A percentile compares a stretch with the other conserved stretches of the same genome.
Conservation (phyloP, 495 filamentous ascomycete species). For the Tuber aestivum region DNA sequence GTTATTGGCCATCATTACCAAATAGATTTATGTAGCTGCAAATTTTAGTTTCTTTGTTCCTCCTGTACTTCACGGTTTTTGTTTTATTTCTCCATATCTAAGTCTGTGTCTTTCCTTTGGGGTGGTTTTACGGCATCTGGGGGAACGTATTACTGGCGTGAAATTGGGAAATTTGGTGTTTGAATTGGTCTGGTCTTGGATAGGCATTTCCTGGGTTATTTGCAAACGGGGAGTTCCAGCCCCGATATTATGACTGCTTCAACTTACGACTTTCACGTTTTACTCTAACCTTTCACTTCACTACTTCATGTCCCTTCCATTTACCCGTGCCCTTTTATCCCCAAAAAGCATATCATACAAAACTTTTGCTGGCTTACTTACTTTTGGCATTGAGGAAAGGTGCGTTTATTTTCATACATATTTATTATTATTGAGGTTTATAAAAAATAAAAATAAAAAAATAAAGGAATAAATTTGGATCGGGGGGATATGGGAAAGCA, state of each 20-base stretch:
- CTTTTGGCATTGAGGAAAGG: not conserved
- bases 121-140: not conserved
- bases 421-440: not conserved
- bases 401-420: not conserved
- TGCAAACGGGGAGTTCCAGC: not conserved
- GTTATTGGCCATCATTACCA: constrained; percentile 1
- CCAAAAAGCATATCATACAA: not conserved
- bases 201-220: not conserved
- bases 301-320: not conserved
- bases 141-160: not conserved
- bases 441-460: not conserved
- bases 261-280: not conserved
- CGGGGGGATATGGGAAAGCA: not conserved
- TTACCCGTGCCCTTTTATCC: not conserved
- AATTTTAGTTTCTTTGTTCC: not conserved
- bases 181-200: constrained; percentile 3
- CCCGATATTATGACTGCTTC: not conserved
- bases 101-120: constrained; percentile 3
- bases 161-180: constrained; percentile 1
- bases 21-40: constrained; percentile 3
- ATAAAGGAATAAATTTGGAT: not conserved
- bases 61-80: not conserved
- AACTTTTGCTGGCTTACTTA: not conserved
- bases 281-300: not conserved
- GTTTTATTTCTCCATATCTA: not conserved